Percentiles rank a stretch among this genome's conserved stretches.
phyloP scores from a whole-genome alignment of 805 yeast species.

The Yarrowia osloensis region DNA sequence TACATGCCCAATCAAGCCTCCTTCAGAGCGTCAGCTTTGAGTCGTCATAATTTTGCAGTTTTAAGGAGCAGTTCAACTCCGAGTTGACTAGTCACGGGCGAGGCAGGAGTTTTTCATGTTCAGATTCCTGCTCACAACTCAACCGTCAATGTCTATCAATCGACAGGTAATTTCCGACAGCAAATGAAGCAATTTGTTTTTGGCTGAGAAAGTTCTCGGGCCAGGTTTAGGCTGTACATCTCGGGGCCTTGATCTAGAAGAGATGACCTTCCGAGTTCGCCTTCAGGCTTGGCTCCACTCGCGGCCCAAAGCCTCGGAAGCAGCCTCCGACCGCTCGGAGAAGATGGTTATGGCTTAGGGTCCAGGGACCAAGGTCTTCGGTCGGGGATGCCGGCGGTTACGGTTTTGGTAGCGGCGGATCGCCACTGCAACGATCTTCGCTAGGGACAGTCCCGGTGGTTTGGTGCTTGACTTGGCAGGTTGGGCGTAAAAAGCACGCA shows the following conservation, averaged over 20 bases:
- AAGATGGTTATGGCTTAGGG: background rate
- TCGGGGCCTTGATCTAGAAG: background rate
- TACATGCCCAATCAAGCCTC: background rate
- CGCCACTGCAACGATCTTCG: slow-evolving; percentile 17
- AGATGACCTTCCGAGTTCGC: too few relatives aligned
- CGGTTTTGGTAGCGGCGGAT: background rate
- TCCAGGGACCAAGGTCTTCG: background rate
- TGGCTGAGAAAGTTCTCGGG: background rate
- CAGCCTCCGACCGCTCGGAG: background rate
- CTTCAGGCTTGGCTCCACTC: background rate
- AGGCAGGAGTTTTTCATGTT: too few relatives aligned
- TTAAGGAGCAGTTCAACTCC: too few relatives aligned
- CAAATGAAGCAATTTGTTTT: background rate
- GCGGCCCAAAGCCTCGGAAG: background rate
- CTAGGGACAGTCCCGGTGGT: slow-evolving; percentile 6
- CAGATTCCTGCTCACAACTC: too few relatives aligned
- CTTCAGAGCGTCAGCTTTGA: too few relatives aligned
- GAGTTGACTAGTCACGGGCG: too few relatives aligned
- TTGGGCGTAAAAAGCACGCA: slow-evolving; percentile 8
- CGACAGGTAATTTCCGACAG: background rate
- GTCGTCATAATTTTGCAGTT: too few relatives aligned
- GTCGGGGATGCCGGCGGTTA: slow-evolving; percentile 3
- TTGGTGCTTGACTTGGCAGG: background rate
- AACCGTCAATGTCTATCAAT: background rate
- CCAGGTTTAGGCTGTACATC: background rate